Evolutionary conservation across 352 stramenopile species (phyloP), one percentile per base, ranked within the genome.

Genomic region (Globisporangium middletonii): DNA sequence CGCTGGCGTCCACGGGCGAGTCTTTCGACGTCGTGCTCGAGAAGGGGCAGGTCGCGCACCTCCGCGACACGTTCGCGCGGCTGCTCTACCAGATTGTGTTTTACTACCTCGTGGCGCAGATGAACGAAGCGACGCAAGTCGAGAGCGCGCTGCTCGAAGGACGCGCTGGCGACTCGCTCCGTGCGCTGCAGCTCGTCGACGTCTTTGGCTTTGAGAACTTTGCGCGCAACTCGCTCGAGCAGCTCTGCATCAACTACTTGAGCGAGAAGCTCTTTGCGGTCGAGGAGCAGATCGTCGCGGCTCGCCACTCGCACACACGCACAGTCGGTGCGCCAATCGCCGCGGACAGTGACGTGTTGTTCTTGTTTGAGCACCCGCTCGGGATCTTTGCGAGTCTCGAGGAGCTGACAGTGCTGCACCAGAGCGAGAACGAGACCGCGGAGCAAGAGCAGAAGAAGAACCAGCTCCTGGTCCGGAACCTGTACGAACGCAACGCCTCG

Each of bases 181-280:
- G 67, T 9, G 47, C 57, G 30, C 41, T 92, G 3, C 68, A 81
- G n/a, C 69, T 92, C 3, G 59, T 92, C 41, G 82, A 92, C 30
- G 67, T 90, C 38, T 90, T 89, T 58, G 82, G 82, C 0, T 92
- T 89, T 48, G 82, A 92, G 65, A 73, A 81, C 53, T 67, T 92
- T n/a, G 15, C 53, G 23, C 53, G 60, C 30, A 90, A 90, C 60
- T 92, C 82, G 23, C 67, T 90, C 38, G 82, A 87, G 67, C 82
- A 92, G 51, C 68, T 92, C 0, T 90, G 79, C 48, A 88, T 92
- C 55, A 92, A 92, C 53, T 92, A 88, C 60, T 55, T 88, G 60
- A 90, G 72, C n/a, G 82, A 92, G 33, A 92, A 90, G 48, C 68
- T 92, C 11, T 81, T 81, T 23, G 60, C 58, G 5, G 73, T 65